These are phyloP conservation scores for Quaeritorhiza haematococci DNA, from an alignment of 371 early-diverging fungal genomes.

Conservation along the genomic window DNA sequence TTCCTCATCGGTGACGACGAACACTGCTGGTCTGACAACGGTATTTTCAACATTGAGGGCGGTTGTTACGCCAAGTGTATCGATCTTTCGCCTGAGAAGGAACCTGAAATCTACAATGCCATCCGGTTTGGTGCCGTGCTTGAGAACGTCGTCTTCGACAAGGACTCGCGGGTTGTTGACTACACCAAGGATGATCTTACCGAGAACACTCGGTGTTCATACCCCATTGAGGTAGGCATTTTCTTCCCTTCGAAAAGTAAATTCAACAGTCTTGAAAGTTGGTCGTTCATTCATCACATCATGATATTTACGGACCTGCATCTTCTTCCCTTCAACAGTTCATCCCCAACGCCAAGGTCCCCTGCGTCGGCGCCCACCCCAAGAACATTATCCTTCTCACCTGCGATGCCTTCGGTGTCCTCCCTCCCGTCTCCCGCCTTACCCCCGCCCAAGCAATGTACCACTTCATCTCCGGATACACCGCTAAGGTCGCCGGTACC, in stretches of 20 bases:
- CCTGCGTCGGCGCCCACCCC: constrained; percentile 91
- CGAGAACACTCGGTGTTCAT: constrained; percentile 96
- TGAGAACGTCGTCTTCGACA: constrained; percentile 90
- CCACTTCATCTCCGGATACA: constrained; percentile 82
- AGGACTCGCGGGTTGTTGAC: constrained; percentile 78
- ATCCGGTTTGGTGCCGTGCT: constrained; percentile 91
- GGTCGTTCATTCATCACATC: too few species aligned
- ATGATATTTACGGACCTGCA: too few species aligned
- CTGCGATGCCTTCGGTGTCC: constrained; percentile 96
- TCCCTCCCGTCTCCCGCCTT: constrained; percentile 88
- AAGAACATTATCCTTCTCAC: constrained; percentile 94
- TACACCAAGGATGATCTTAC: constrained; percentile 78
- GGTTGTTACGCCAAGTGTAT: constrained; percentile 98
- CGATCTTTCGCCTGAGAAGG: constrained; percentile 90
- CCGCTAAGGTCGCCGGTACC: constrained; percentile 82
- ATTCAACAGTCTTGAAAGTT: too few species aligned
- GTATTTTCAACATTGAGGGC: constrained; percentile 96
- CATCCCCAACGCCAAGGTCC: constrained; percentile 94
- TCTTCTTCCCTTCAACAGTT: constrained; percentile 43
- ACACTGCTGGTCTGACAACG: constrained; percentile 95
- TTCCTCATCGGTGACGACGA: constrained; percentile 99
- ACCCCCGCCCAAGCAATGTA: constrained; percentile 92
- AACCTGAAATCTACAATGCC: constrained; percentile 95
- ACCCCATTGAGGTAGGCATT: too few species aligned
- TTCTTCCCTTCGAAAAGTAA: too few species aligned